These are phyloP conservation scores for Phaeosphaeriaceae sp. DNA, from an alignment of 2,329 filamentous ascomycete genomes.

Conservation along the genomic window DNA sequence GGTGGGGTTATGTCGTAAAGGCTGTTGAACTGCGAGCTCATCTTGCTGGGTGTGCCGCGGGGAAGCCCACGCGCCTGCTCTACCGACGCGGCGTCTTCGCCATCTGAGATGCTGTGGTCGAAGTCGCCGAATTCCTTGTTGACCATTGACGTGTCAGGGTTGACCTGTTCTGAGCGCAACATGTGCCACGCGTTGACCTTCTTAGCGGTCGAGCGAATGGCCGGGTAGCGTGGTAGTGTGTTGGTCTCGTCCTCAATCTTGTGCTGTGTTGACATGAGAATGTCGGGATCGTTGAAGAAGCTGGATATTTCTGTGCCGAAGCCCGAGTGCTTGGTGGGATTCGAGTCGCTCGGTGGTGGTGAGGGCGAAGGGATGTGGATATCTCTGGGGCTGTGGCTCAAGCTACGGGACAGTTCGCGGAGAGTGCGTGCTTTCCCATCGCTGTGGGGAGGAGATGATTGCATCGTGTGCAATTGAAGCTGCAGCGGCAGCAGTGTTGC, in stretches of 20 bases:
- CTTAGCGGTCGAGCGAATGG: conserved; percentile 49
- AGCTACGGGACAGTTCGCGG: conserved; percentile 45
- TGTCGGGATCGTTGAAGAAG: conserved; percentile 46
- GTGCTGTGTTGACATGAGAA: conserved; percentile 50
- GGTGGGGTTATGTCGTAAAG: conserved; percentile 58
- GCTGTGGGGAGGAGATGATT: conserved; percentile 47
- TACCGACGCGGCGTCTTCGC: conserved; percentile 61
- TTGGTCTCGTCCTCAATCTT: conserved; percentile 47
- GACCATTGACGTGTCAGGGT: conserved; percentile 49
- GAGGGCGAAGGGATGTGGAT: conserved; percentile 40
- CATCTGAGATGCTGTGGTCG: conserved; percentile 47
- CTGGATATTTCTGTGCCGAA: conserved; percentile 33
- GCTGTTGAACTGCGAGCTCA: conserved; percentile 62
- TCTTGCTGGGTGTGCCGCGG: conserved; percentile 49
- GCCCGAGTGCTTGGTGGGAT: conserved; percentile 43
- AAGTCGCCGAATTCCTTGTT: conserved; percentile 51
- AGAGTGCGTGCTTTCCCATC: conserved; percentile 49
- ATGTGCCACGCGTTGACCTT: conserved; percentile 49
- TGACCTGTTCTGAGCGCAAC: conserved; percentile 41
- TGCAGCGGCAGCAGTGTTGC: conserved; percentile 4
- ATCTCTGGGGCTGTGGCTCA: conserved; percentile 43
- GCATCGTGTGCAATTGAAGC: conserved; percentile 28
- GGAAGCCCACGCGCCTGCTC: conserved; percentile 64
- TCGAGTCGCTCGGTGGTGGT: conserved; percentile 44
- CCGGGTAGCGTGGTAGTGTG: conserved; percentile 39